Percentiles rank a stretch among this genome's conserved stretches.
These are phyloP conservation scores for Lichtheimia ornata DNA, from an alignment of 371 early-diverging fungal species.

Conservation along the genomic window DNA sequence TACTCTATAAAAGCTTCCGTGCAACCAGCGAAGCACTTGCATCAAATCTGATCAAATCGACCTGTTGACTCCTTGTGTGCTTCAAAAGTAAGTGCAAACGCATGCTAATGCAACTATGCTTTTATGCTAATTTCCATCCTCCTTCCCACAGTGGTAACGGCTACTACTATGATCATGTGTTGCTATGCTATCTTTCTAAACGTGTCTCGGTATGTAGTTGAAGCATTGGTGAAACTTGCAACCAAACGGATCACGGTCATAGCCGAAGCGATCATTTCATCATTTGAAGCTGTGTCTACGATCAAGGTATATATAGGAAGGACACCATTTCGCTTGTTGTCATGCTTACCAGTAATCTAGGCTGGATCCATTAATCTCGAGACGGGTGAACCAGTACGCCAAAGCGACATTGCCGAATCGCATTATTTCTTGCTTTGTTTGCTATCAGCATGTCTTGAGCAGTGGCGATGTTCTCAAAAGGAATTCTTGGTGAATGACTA, in stretches of 20 bases:
- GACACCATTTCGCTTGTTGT: no score
- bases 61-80: not conserved
- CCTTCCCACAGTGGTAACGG: not conserved
- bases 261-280: not conserved
- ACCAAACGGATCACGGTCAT: not conserved
- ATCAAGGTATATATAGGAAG: not conserved
- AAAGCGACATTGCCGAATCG: conserved; percentile 1
- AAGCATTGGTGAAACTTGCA: not conserved
- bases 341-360: not conserved
- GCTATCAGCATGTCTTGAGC: conserved; percentile 4
- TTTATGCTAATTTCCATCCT: not conserved
- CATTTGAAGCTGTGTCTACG: not conserved
- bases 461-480: not conserved
- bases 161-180: not conserved
- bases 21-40: not conserved
- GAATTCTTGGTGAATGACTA: not conserved
- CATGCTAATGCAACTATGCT: not conserved
- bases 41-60: not conserved
- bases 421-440: conserved; percentile 5
- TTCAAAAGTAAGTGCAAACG: not conserved
- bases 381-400: not conserved
- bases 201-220: not conserved
- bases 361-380: not conserved
- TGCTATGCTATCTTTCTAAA: not conserved
- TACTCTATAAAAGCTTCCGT: conserved; percentile 4